Base-by-base conservation (phyloP, 495 filamentous ascomycete species). In the Trichocladium antarcticum region DNA sequence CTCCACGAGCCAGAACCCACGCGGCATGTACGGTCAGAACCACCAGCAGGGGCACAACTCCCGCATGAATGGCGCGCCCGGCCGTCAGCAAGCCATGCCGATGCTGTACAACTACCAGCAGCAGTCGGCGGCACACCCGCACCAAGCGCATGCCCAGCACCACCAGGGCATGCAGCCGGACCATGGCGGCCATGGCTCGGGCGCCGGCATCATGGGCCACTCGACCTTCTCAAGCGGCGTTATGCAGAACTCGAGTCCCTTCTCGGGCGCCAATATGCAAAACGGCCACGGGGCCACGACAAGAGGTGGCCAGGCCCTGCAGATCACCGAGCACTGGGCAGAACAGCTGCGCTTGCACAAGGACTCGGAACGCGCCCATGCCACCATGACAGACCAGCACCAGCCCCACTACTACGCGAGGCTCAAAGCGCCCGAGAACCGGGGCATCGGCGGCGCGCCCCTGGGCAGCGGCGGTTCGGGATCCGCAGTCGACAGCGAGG, bases 1-100 rank as follows among this genome's bases (percentile, higher is more conserved):
- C 87, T 83, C 34, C 77, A 82, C 44, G 78, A 78, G 47, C 76
- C 77, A 51, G 76, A 85, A 62, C 78, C 78, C 47, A 71, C 86
- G 46, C 77, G 63, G 72, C 57, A 94, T 95, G 88, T 95, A 84
- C 71, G 79, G 75, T 54, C 85, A 89, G 59, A 75, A 74, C 34
- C 86, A 89, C 56, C 83, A 89, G 62, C 80, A 82, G 65, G 80
- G 78, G 54, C 87, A 90, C 66, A 84, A 88, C 74, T 77, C 82
- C 56, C 77, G 78, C 54, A 71, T 78, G 54, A 81, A 75, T 71
- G 75, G 74, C 42, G 72, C 69, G 16, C 66, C 64, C 24, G 66
- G 65, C n/a, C 61, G 70, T 37, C 67, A 68, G 49, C 67, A 68
- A 24, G 62, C 56, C 35, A 70, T 75, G 58, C 67, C 59, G 74